Evolutionary conservation across 129 eudicot species (phyloP).

Genomic region (Chrysanthemum lavandulifolium): DNA sequence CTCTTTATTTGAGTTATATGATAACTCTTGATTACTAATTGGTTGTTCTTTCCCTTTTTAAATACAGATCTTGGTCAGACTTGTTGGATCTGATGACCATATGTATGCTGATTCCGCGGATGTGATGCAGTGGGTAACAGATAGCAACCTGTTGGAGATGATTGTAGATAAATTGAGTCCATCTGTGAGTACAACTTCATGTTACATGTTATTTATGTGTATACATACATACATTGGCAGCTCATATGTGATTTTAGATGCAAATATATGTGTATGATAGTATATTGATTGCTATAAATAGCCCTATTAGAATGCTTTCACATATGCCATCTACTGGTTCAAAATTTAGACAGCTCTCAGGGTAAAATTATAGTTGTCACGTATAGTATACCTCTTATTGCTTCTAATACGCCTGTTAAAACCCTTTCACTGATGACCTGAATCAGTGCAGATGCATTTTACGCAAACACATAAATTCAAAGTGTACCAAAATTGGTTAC

Average conservation of each 20-base stretch:
- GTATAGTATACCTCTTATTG: neutral
- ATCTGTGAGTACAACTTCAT: slow-evolving; percentile 48
- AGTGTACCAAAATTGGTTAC: too few relatives aligned
- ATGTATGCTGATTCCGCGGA: slow-evolving; percentile 75
- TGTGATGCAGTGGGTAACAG: slow-evolving; percentile 89
- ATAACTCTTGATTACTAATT: slow-evolving; percentile 11
- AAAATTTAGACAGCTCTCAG: neutral
- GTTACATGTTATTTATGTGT: neutral
- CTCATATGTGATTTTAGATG: neutral
- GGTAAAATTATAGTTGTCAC: neutral
- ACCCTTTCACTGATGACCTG: too few relatives aligned
- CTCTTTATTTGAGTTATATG: slow-evolving; percentile 20
- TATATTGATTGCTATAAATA: neutral
- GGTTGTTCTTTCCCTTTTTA: slow-evolving; percentile 21
- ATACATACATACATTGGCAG: neutral
- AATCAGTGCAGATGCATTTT: too few relatives aligned
- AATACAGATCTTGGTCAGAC: slow-evolving; percentile 79
- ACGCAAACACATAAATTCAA: too few relatives aligned
- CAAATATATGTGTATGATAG: neutral
- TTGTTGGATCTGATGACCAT: slow-evolving; percentile 89
- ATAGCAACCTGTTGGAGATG: slow-evolving; percentile 90
- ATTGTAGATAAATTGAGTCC: slow-evolving; percentile 91
- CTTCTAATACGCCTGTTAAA: neutral
- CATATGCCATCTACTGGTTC: neutral
- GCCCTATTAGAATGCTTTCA: neutral